Conservation (phyloP, 768 basidiomycete genomes). For the Russula ochroleuca region DNA sequence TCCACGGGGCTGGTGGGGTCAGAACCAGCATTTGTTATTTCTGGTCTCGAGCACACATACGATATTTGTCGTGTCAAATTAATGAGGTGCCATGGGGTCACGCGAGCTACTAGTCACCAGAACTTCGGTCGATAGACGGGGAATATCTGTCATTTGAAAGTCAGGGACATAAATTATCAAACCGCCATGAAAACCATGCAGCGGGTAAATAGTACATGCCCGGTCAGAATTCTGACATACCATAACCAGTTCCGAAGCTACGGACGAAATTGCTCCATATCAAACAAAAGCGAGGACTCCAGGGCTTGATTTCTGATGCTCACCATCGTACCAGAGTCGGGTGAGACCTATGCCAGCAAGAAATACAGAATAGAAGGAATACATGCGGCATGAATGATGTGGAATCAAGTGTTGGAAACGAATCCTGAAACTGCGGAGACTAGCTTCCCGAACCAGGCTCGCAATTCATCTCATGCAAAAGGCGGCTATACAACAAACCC, state of each 20-base stretch:
- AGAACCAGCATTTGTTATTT: neutral
- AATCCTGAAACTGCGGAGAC: neutral
- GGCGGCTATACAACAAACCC: neutral
- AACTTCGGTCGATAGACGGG: neutral
- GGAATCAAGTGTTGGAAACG: neutral
- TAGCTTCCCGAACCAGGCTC: neutral
- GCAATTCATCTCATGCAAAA: neutral
- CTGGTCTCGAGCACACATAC: neutral
- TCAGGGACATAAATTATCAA: neutral
- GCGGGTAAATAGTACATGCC: neutral
- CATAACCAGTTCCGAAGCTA: neutral
- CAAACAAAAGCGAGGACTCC: neutral
- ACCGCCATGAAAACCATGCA: neutral
- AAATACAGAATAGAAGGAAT: neutral
- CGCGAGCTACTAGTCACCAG: neutral
- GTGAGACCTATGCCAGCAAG: neutral
- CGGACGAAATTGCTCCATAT: neutral
- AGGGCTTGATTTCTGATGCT: neutral
- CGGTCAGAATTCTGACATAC: conserved; percentile 1
- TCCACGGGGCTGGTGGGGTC: neutral
- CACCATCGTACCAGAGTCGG: neutral
- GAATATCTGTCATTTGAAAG: neutral
- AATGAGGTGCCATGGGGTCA: conserved; percentile 4
- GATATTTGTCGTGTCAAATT: neutral
- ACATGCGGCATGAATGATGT: neutral